A percentile compares a stretch with the other conserved stretches of the same genome.
These are phyloP conservation scores for Trypanosoma rangeli DNA, from an alignment of 208 protist species.

Conservation along the genomic window DNA sequence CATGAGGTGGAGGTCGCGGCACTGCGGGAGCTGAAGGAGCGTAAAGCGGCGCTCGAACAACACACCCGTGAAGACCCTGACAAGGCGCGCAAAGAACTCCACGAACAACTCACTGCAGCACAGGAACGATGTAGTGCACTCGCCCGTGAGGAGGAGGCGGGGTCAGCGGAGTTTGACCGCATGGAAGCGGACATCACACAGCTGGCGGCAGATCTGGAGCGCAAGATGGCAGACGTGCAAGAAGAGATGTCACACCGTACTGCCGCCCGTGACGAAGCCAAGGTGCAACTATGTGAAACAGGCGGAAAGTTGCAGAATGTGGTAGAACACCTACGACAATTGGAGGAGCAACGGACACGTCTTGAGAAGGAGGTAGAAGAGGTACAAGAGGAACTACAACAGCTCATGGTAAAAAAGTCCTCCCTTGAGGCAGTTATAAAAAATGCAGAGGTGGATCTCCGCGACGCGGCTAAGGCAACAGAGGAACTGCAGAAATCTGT, in stretches of 20 bases:
- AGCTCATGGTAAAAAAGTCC: slow-evolving; percentile 52
- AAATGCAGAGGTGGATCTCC: slow-evolving; percentile 80
- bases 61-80: slow-evolving; percentile 41
- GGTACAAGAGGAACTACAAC: slow-evolving; percentile 69
- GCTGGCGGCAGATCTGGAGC: slow-evolving; percentile 46
- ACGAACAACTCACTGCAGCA: slow-evolving; percentile 51
- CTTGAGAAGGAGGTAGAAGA: slow-evolving; percentile 84
- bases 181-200: slow-evolving; percentile 80
- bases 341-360: slow-evolving; percentile 48
- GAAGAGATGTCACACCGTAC: slow-evolving; percentile 60
- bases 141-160: slow-evolving; percentile 47
- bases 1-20: slow-evolving; percentile 33
- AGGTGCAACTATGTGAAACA: slow-evolving; percentile 36
- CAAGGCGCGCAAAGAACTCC: slow-evolving; percentile 41
- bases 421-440: slow-evolving; percentile 68
- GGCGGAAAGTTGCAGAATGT: slow-evolving; percentile 43
- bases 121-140: slow-evolving; percentile 44
- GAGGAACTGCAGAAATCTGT: slow-evolving; percentile 51
- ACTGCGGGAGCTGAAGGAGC: slow-evolving; percentile 31
- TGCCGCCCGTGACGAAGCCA: slow-evolving; percentile 35
- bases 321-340: slow-evolving; percentile 33
- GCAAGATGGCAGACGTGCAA: slow-evolving; percentile 52
- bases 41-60: slow-evolving; percentile 39
- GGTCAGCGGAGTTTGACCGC: slow-evolving; percentile 66
- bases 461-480: slow-evolving; percentile 41